Percentiles rank a stretch among this genome's conserved stretches.
phyloP scores from a whole-genome alignment of 1,139 yeast genomes.

The Blastobotrys buckinghamii region DNA sequence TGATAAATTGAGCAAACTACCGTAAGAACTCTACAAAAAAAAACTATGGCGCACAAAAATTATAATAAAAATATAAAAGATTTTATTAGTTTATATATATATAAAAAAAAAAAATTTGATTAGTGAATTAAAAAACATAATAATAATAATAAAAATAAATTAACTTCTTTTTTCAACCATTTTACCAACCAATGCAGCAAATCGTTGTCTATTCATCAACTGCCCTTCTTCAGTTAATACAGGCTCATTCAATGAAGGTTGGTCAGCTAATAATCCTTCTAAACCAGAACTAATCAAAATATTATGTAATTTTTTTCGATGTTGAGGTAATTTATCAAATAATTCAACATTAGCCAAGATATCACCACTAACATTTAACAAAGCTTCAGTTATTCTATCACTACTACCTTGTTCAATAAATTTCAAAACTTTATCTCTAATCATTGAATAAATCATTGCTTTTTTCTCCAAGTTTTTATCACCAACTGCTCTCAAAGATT shows the following conservation, averaged over 20 bases:
- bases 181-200: slow-evolving; percentile 12
- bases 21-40: no score
- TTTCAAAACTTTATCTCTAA: slow-evolving; percentile 20
- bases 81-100: no score
- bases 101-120: neutral
- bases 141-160: neutral
- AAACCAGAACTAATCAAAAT: slow-evolving; percentile 20
- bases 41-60: no score
- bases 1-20: no score
- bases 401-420: slow-evolving; percentile 21
- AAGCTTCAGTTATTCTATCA: slow-evolving; percentile 17
- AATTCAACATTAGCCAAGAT: slow-evolving; percentile 20
- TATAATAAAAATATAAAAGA: neutral
- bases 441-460: slow-evolving; percentile 24
- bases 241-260: neutral
- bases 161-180: slow-evolving; percentile 8
- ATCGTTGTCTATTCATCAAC: slow-evolving; percentile 5
- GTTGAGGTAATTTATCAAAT: slow-evolving; percentile 16
- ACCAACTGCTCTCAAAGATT: slow-evolving; percentile 42
- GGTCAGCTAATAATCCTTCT: slow-evolving; percentile 12
- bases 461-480: slow-evolving; percentile 23
- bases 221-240: slow-evolving; percentile 6
- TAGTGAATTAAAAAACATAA: neutral
- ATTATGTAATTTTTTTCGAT: slow-evolving; percentile 16
- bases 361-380: slow-evolving; percentile 19